phyloP scores from a whole-genome alignment of 768 basidiomycete species.

The Clitopilus passeckerianus region DNA sequence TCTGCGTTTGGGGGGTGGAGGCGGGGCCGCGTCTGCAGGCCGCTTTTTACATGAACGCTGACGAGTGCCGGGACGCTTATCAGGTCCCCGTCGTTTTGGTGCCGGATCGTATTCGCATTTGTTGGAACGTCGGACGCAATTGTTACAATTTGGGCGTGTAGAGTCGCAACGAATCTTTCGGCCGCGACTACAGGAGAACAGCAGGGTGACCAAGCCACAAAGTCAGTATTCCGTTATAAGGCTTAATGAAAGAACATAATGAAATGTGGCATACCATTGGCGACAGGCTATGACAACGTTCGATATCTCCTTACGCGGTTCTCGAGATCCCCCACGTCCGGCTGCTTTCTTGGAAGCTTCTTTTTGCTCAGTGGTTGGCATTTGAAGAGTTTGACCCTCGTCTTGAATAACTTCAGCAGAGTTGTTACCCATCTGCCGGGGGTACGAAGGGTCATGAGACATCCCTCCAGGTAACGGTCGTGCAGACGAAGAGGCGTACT shows the following conservation, averaged over 20 bases:
- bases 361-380: slow-evolving; percentile 24
- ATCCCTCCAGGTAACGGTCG: slow-evolving; percentile 40
- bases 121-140: slow-evolving; percentile 75
- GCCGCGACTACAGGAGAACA: slow-evolving; percentile 52
- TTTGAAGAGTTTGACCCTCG: slow-evolving; percentile 21
- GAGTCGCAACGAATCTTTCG: slow-evolving; percentile 88
- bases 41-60: slow-evolving; percentile 85
- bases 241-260: slow-evolving; percentile 31
- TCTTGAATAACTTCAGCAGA: slow-evolving; percentile 23
- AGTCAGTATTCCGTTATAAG: slow-evolving; percentile 32
- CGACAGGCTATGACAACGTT: slow-evolving; percentile 79
- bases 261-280: slow-evolving; percentile 59
- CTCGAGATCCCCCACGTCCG: slow-evolving; percentile 26
- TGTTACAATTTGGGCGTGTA: slow-evolving; percentile 74
- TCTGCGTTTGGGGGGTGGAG: slow-evolving; percentile 52
- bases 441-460: slow-evolving; percentile 40
- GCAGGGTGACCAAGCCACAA: slow-evolving; percentile 23
- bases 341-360: slow-evolving; percentile 26
- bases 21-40: slow-evolving; percentile 45
- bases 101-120: slow-evolving; percentile 75
- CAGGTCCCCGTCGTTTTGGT: slow-evolving; percentile 80
- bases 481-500: slow-evolving; percentile 32
- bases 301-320: slow-evolving; percentile 53
- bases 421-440: slow-evolving; percentile 25
- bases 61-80: slow-evolving; percentile 81